A percentile compares a stretch with the other conserved stretches of the same genome.
Conservation (phyloP, 2,329 filamentous ascomycete genomes). For the Penicillium sp. region DNA sequence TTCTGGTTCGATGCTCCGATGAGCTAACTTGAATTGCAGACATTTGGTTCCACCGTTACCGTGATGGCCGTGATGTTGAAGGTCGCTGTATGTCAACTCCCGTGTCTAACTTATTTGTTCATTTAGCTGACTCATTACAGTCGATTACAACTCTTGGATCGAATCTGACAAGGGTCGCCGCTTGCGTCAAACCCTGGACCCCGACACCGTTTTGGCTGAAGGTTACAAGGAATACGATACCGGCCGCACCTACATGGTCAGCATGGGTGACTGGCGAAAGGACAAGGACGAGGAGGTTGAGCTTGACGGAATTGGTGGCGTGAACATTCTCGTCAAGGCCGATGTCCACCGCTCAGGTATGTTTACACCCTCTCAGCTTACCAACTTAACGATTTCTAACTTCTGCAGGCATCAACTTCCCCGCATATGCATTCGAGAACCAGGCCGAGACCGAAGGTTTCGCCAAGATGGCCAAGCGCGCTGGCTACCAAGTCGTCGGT, state of each 20-base stretch:
- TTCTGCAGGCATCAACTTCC: slow-evolving; percentile 86
- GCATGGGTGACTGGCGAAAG: slow-evolving; percentile 86
- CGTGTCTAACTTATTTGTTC: neutral
- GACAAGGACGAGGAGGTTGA: slow-evolving; percentile 91
- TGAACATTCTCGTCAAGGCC: slow-evolving; percentile 96
- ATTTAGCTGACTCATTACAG: slow-evolving; percentile 48
- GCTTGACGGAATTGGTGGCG: slow-evolving; percentile 93
- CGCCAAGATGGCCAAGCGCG: slow-evolving; percentile 96
- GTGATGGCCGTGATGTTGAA: slow-evolving; percentile 80
- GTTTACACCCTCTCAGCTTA: slow-evolving; percentile 17
- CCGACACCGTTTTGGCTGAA: slow-evolving; percentile 84
- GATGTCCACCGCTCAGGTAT: slow-evolving; percentile 92
- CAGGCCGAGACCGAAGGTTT: slow-evolving; percentile 99
- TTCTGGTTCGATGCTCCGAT: neutral
- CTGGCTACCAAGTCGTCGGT: slow-evolving; percentile 88
- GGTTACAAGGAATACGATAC: slow-evolving; percentile 95
- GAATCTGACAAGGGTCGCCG: slow-evolving; percentile 83
- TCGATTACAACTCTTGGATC: slow-evolving; percentile 99
- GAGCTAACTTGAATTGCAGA: slow-evolving; percentile 55
- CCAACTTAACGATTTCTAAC: slow-evolving; percentile 19
- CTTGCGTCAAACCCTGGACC: slow-evolving; percentile 70
- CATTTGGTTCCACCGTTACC: slow-evolving; percentile 94
- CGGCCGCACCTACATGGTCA: slow-evolving; percentile 83
- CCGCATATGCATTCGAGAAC: slow-evolving; percentile 94
- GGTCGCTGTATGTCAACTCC: slow-evolving; percentile 72